phyloP scores from a whole-genome alignment of 139 green algal genomes.

The Choricystis sp. region DNA sequence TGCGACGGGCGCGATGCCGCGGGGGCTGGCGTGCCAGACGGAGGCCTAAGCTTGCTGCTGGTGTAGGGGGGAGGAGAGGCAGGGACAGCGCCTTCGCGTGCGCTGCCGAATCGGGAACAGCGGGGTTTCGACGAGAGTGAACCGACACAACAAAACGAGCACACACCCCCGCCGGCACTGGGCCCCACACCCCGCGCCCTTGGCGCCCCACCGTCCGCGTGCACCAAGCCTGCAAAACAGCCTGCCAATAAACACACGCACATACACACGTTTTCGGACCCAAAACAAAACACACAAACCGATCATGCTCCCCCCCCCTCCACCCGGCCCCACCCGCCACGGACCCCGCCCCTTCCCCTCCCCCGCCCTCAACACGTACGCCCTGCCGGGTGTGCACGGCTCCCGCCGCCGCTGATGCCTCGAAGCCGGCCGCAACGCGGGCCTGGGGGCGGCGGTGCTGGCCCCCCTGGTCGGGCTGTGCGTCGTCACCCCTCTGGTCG shows the following conservation, averaged over 20 bases:
- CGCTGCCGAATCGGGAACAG: too few species aligned
- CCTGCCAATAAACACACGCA: neutral
- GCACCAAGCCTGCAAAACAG: neutral
- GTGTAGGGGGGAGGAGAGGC: too few species aligned
- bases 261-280: neutral
- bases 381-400: neutral
- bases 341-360: neutral
- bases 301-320: neutral
- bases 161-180: too few species aligned
- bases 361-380: neutral
- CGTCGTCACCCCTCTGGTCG: neutral
- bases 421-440: neutral
- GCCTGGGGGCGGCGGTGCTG: neutral
- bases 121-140: too few species aligned
- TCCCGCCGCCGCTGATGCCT: neutral
- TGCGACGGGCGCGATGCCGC: too few species aligned
- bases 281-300: neutral
- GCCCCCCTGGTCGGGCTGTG: neutral
- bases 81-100: too few species aligned
- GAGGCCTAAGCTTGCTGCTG: too few species aligned
- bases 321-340: neutral
- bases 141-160: too few species aligned
- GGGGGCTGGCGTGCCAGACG: too few species aligned
- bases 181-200: too few species aligned
- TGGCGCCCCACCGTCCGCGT: too few species aligned